phyloP scores from a whole-genome alignment of 108 stramenopile genomes.

The Cyclotella choctawhatcheeana region DNA sequence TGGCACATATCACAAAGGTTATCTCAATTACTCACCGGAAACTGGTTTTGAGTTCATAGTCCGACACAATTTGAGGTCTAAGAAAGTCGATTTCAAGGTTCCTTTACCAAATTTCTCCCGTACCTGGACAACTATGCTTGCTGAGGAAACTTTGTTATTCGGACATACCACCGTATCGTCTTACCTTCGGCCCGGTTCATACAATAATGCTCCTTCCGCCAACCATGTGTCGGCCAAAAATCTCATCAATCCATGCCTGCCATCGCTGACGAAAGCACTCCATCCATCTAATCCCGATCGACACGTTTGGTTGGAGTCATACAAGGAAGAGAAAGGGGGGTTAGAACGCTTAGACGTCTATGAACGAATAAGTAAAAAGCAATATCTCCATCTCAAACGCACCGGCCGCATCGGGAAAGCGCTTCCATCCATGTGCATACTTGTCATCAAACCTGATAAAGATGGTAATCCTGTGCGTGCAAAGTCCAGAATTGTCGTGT shows the following conservation, averaged over 20 bases:
- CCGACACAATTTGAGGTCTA: background rate
- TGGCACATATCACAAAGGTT: slow-evolving; percentile 14
- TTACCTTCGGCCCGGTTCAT: slow-evolving; percentile 2
- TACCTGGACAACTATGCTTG: background rate
- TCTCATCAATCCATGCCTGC: slow-evolving; percentile 15
- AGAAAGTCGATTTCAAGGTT: background rate
- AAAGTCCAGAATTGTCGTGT: slow-evolving; percentile 15
- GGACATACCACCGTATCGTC: slow-evolving; percentile 1
- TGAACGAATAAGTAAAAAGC: background rate
- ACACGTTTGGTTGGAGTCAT: slow-evolving; percentile 18
- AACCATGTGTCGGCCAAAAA: slow-evolving; percentile 10
- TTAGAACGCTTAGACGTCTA: background rate
- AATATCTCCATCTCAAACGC: background rate
- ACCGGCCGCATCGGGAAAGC: background rate
- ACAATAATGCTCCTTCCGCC: slow-evolving; percentile 18
- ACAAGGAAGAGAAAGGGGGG: slow-evolving; percentile 23
- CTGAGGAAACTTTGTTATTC: slow-evolving; percentile 3
- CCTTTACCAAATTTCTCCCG: slow-evolving; percentile 11
- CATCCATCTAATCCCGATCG: slow-evolving; percentile 18
- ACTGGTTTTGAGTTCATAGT: background rate
- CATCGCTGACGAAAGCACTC: background rate
- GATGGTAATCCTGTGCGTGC: slow-evolving; percentile 18
- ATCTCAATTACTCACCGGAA: background rate
- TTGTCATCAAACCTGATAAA: slow-evolving; percentile 18
- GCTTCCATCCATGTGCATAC: background rate